Percentiles rank a stretch among this genome's conserved stretches.
phyloP scores from a whole-genome alignment of 73 alveolate genomes.

The Vitrella brassicaformis region DNA sequence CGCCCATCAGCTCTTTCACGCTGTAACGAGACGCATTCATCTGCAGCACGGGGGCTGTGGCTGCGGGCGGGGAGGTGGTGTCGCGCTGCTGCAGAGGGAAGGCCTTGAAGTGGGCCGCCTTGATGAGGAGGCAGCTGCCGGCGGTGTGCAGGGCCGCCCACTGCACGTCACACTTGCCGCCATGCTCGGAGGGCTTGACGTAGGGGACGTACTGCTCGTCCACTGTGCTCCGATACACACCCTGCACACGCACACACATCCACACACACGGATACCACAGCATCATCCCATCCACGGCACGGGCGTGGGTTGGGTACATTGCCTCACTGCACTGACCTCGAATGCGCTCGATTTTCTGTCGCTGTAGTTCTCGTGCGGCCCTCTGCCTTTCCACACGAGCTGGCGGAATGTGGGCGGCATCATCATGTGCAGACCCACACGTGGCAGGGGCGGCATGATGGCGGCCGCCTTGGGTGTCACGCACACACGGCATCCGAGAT shows the following conservation, averaged over 20 bases:
- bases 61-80: too few relatives aligned
- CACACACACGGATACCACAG: too few relatives aligned
- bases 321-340: slow-evolving; percentile 1
- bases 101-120: too few relatives aligned
- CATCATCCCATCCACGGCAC: too few relatives aligned
- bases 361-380: slow-evolving; percentile 20
- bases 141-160: too few relatives aligned
- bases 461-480: background rate
- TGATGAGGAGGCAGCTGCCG: too few relatives aligned
- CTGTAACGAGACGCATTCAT: too few relatives aligned
- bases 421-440: background rate
- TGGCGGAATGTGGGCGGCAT: background rate
- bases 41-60: too few relatives aligned
- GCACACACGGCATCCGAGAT: background rate
- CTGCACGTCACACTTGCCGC: too few relatives aligned
- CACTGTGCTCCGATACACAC: background rate
- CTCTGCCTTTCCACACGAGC: slow-evolving; percentile 21
- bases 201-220: background rate
- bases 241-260: background rate
- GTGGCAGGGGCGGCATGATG: background rate
- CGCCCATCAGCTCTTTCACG: too few relatives aligned
- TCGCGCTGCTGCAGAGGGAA: too few relatives aligned
- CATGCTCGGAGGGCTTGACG: background rate
- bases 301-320: too few relatives aligned
- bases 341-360: slow-evolving; percentile 24